phyloP scores from a whole-genome alignment of 176 grass and related monocot genomes.

The Avena insularis region DNA sequence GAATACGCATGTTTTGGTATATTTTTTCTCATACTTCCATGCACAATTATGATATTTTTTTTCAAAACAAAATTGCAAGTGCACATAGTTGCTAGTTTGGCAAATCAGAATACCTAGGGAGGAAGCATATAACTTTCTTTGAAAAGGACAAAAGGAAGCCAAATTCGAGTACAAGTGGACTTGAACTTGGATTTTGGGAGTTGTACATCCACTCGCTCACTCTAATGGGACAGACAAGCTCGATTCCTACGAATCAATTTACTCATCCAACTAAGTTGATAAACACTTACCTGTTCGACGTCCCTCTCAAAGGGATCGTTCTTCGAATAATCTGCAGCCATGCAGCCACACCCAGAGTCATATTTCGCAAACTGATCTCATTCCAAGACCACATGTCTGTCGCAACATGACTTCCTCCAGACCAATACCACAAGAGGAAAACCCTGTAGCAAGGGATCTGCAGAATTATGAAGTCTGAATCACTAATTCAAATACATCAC shows the following conservation, averaged over 20 bases:
- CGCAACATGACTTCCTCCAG: neutral
- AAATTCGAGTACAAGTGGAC: neutral
- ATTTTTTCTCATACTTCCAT: neutral
- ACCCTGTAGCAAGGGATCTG: conserved; percentile 19
- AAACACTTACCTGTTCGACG: conserved; percentile 63
- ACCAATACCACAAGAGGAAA: conserved; percentile 1
- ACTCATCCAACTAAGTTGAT: neutral
- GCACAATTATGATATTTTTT: neutral
- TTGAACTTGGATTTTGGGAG: conserved; percentile 11
- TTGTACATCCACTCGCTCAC: neutral
- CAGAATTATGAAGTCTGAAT: conserved; percentile 26
- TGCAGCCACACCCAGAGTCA: conserved; percentile 42
- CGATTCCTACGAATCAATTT: neutral
- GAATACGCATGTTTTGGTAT: neutral
- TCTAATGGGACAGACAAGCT: neutral
- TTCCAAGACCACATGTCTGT: conserved; percentile 34
- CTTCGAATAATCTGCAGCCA: conserved; percentile 70
- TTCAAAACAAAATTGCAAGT: neutral
- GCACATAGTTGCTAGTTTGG: neutral
- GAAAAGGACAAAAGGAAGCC: neutral
- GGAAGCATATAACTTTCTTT: neutral
- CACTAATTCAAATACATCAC: neutral
- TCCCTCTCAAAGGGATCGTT: conserved; percentile 70
- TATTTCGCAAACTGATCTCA: conserved; percentile 35
- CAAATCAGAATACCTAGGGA: conserved; percentile 11